Conservation (phyloP, 2,329 filamentous ascomycete species). For the Ceratocystis diversiconidia region DNA sequence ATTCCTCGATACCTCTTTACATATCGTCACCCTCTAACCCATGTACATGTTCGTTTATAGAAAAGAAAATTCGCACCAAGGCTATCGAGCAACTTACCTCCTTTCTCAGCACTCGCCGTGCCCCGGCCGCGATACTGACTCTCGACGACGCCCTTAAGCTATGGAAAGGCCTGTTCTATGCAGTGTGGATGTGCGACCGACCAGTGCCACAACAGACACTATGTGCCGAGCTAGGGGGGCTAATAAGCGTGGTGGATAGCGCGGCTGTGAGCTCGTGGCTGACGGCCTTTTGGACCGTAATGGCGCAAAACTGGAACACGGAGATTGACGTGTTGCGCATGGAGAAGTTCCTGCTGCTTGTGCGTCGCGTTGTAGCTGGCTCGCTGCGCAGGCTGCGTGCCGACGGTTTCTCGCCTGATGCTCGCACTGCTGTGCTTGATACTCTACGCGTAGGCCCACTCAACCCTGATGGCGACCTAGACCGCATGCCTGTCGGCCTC, state of each 20-base stretch:
- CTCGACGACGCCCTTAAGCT: conserved; percentile 68
- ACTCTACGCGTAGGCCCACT: conserved; percentile 25
- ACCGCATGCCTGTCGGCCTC: conserved; percentile 65
- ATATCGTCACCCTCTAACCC: not conserved
- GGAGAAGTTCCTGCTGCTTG: conserved; percentile 84
- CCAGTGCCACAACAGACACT: conserved; percentile 76
- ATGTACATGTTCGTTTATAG: conserved; percentile 30
- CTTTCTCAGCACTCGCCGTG: conserved; percentile 49
- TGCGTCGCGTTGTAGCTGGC: conserved; percentile 63
- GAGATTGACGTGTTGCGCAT: conserved; percentile 61
- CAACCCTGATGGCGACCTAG: conserved; percentile 28
- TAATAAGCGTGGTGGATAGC: conserved; percentile 26
- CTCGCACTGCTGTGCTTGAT: conserved; percentile 19
- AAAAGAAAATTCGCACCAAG: conserved; percentile 62
- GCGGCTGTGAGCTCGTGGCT: conserved; percentile 39
- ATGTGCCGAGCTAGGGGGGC: conserved; percentile 58
- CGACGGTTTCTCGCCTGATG: conserved; percentile 2
- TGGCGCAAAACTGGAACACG: conserved; percentile 56
- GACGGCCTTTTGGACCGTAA: conserved; percentile 51
- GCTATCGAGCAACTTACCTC: conserved; percentile 63
- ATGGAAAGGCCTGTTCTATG: conserved; percentile 91
- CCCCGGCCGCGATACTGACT: conserved; percentile 33
- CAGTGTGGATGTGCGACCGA: conserved; percentile 86
- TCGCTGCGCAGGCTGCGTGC: conserved; percentile 34
- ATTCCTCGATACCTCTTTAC: not conserved